Conservation (phyloP, 2,329 filamentous ascomycete species). For the Nakataea oryzae region DNA sequence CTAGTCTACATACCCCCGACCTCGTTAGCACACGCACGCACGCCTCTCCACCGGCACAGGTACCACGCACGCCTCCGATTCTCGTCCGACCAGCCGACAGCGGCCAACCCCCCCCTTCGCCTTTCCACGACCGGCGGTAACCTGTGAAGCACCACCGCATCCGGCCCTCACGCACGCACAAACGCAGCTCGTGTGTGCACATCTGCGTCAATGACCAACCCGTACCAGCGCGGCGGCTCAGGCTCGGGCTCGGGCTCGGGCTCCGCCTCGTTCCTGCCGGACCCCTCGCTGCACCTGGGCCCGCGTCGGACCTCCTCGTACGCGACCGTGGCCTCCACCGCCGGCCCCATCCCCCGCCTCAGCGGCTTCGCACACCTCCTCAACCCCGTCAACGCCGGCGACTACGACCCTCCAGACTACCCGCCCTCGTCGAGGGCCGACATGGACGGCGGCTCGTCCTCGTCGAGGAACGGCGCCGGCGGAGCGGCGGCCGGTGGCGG, state of each 20-base stretch:
- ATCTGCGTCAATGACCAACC: constrained; percentile 28
- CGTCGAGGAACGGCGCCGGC: background rate
- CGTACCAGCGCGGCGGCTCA: constrained; percentile 24
- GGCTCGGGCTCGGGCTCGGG: constrained; percentile 4
- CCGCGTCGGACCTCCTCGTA: constrained; percentile 13
- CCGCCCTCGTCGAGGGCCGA: background rate
- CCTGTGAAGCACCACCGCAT: background rate
- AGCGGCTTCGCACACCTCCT: constrained; percentile 41
- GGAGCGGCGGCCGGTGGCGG: background rate
- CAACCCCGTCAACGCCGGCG: constrained; percentile 14
- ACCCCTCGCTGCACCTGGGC: constrained; percentile 14
- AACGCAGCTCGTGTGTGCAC: background rate
- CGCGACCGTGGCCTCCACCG: constrained; percentile 22
- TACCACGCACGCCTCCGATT: background rate
- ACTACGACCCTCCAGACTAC: background rate
- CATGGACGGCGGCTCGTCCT: background rate
- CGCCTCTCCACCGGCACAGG: too few relatives aligned
- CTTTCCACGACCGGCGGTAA: constrained; percentile 3
- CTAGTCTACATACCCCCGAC: too few relatives aligned
- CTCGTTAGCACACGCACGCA: background rate
- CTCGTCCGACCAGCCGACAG: background rate
- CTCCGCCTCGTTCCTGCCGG: constrained; percentile 16
- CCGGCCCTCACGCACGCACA: background rate
- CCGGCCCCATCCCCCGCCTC: constrained; percentile 23
- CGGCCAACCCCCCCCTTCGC: constrained; percentile 1